Percentiles rank a stretch among this genome's conserved stretches.
These are phyloP conservation scores for Cutaneotrichosporon dermatis DNA, from an alignment of 1,284 basidiomycete genomes.

Conservation along the genomic window DNA sequence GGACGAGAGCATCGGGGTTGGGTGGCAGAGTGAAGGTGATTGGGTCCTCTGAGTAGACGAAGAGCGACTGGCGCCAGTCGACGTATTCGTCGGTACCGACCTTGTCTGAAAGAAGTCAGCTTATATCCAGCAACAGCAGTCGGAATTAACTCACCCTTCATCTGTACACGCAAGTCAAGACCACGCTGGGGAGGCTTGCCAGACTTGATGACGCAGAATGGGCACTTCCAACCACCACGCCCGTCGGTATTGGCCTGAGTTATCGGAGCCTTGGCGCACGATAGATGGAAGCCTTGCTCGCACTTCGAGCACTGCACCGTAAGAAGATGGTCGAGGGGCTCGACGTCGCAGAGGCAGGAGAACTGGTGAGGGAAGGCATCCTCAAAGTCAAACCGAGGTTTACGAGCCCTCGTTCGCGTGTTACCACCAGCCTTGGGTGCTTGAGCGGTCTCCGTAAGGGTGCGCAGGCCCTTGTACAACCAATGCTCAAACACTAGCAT, in stretches of 20 bases:
- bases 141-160: conserved; percentile 26
- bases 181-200: conserved; percentile 30
- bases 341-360: conserved; percentile 32
- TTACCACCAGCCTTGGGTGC: neutral
- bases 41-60: conserved; percentile 24
- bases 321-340: conserved; percentile 24
- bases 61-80: conserved; percentile 39
- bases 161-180: conserved; percentile 36
- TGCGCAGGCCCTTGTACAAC: conserved; percentile 30
- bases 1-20: conserved; percentile 9
- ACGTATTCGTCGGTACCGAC: conserved; percentile 36
- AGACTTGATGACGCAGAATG: conserved; percentile 41
- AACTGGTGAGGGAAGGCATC: conserved; percentile 25
- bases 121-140: neutral
- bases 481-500: conserved; percentile 31
- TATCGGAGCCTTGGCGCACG: conserved; percentile 33
- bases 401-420: conserved; percentile 24
- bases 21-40: conserved; percentile 17
- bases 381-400: conserved; percentile 29
- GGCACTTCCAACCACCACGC: conserved; percentile 35
- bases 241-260: conserved; percentile 14
- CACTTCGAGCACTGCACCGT: conserved; percentile 37
- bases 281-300: conserved; percentile 39
- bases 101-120: conserved; percentile 19
- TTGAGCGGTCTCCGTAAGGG: neutral